Percentiles rank a stretch among this genome's conserved stretches.
Evolutionary conservation across 2,329 filamentous ascomycete genomes (phyloP).

Genomic region (Aaosphaeria arxii): DNA sequence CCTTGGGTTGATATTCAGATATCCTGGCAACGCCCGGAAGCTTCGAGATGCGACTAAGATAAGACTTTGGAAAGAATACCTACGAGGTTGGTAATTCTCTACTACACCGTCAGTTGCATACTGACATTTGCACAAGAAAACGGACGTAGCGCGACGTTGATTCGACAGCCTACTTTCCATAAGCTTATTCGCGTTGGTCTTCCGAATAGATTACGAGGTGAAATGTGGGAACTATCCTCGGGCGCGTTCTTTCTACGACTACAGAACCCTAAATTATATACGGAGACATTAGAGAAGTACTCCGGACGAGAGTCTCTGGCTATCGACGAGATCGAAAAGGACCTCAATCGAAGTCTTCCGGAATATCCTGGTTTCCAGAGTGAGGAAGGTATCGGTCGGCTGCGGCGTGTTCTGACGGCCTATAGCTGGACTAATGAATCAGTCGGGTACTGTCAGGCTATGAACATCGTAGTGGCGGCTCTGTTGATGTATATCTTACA

Average conservation of each 20-base stretch:
- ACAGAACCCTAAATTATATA: conserved; percentile 78
- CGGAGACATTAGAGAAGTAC: conserved; percentile 79
- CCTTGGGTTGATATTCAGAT: conserved; percentile 86
- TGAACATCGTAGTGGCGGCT: conserved; percentile 99
- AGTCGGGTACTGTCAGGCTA: conserved; percentile 97
- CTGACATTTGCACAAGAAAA: conserved; percentile 60
- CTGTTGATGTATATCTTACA: conserved; percentile 67
- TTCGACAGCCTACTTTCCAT: conserved; percentile 95
- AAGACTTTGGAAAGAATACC: conserved; percentile 94
- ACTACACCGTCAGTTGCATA: conserved; percentile 1
- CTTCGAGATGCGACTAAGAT: conserved; percentile 95
- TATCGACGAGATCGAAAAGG: conserved; percentile 98
- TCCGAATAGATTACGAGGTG: conserved; percentile 86
- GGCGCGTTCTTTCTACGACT: conserved; percentile 86
- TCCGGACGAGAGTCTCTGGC: conserved; percentile 85
- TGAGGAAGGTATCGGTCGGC: conserved; percentile 85
- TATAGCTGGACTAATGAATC: conserved; percentile 97
- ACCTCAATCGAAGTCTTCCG: conserved; percentile 90
- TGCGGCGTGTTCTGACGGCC: conserved; percentile 87
- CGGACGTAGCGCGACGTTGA: conserved; percentile 84
- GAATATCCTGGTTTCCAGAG: conserved; percentile 98
- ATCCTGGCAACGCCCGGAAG: conserved; percentile 92
- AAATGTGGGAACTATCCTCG: conserved; percentile 94
- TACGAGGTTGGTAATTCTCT: conserved; percentile 52
- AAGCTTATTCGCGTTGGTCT: conserved; percentile 94